Base-by-base conservation (phyloP, 192 early-diverging fungal species). In the Helicostylum pulchrum region DNA sequence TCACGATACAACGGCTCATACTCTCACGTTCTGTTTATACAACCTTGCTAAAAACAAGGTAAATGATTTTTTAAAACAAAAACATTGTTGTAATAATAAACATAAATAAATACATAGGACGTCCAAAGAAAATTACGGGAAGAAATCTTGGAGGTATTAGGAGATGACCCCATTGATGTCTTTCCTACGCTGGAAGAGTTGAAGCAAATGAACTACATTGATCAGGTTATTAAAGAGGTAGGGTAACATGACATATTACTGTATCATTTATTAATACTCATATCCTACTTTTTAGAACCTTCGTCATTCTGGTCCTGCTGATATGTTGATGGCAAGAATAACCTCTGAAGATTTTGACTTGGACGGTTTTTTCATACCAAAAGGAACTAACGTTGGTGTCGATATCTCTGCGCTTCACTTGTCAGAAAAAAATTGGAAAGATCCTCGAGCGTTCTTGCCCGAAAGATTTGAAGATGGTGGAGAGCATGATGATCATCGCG, bases 1-100 rank as follows among this genome's bases (percentile, higher is more conserved):
- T n/a, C 69, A 71, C 32, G 69, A 71, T 44, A 71, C 69, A n/a
- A 71, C 69, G 34, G 47, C 69, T 6, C 44, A 65, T 45, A 65
- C 75, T 4, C 55, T 85, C 4, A 65, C 71, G 49, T 68, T 73
- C 43, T 36, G 77, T 48, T 61, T 83, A 31, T 77, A 77, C 50
- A 73, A 81, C 66, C 71, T 85, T 43, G 83, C 83, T 9, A 71
- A 62, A 39, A 70, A 83, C 47, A 54, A 63, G 43, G 57, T 59
- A 59, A 59, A 59, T 42, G 23, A 14, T 15, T 10, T 15, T 31
- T 10, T 51, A 11, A 23, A 15, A 14, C 9, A n/a, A 17, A 44
- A 5, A 59, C 0, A 15, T 48, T 48, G 4, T 0, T 9, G 8
- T 17, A 48, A 53, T 39, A 39, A 39, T n/a, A n/a, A n/a, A n/a